Conservation (phyloP, 306 rosid species). For the Sicyos baderoa region DNA sequence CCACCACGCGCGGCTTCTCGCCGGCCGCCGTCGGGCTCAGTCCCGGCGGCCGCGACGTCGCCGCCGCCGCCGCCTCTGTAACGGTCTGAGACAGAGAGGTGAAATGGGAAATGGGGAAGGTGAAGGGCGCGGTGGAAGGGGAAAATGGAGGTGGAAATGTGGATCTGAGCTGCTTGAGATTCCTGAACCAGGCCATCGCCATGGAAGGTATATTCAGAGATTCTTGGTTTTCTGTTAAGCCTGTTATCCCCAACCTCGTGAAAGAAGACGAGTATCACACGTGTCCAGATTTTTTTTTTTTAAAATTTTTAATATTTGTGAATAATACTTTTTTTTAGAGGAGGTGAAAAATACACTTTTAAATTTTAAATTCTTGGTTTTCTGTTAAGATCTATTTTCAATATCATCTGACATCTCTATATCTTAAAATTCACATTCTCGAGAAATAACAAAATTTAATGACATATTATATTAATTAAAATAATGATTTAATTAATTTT, state of each 20-base stretch:
- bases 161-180: slow-evolving; percentile 35
- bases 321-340: no score
- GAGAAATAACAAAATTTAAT: no score
- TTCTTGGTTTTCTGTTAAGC: neutral
- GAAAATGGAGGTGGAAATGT: slow-evolving; percentile 28
- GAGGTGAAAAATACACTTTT: no score
- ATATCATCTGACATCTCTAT: no score
- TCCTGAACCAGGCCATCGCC: slow-evolving; percentile 54
- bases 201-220: neutral
- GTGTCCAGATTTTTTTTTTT: no score
- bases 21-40: slow-evolving; percentile 45
- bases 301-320: no score
- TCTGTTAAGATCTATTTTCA: no score
- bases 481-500: no score
- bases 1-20: slow-evolving; percentile 90
- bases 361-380: no score
- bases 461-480: no score
- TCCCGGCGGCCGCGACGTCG: slow-evolving; percentile 25
- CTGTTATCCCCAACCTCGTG: neutral
- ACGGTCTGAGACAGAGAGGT: slow-evolving; percentile 22
- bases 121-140: slow-evolving; percentile 19
- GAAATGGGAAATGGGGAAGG: slow-evolving; percentile 32
- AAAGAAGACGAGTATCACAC: neutral
- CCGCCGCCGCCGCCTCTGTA: slow-evolving; percentile 18
- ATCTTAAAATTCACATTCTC: no score